Base-by-base conservation (phyloP, 163 green algal species). In the Scenedesmus sp. region DNA sequence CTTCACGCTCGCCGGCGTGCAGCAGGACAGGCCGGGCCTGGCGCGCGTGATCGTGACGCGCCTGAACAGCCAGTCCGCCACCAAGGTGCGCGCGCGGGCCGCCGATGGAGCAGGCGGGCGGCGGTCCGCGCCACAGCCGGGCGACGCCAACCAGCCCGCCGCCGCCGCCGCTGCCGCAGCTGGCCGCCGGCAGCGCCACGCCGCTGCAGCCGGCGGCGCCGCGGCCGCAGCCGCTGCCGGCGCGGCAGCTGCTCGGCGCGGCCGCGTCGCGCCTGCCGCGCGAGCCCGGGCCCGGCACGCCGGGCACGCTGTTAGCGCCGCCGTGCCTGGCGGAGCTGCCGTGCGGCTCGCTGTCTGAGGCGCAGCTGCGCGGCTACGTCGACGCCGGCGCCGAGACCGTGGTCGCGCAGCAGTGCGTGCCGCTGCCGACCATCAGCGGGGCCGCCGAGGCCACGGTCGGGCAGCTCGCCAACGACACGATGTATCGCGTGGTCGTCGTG, bases 11-110 rank as follows among this genome's bases (percentile, higher is more conserved):
- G 36, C 31, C 6, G 64, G 60, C 2, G 31, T 87, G 1, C 63
- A 76, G 48, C 77, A 85, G n/a, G 78, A 87, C 77, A 76, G 47
- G 20, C 62, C 66, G 10, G 82, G 77, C n/a, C n/a, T 81, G 0
- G 36, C 51, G 3, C 69, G 77, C 45, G 51, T 85, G 2, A 63
- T 87, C 11, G 60, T 85, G 1, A 73, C 72, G 14, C 42, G 53
- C 36, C 82, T 72, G 1, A 31, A 28, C 17, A 67, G 60, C 17
- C 50, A 75, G 45, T 34, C 17, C 15, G 22, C 13, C 4, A 64
- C 50, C 26, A 42, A 78, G 71, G 73, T 81, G 36, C 60, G 13
- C 10, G 39, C 39, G 39, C 39, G 6, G 39, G 54, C 54, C 24
- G n/a, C 58, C 44, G 57, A 14, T 17, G 42, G 11, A 36, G 10